These are phyloP conservation scores for Dichotomocladium elegans DNA, from an alignment of 371 early-diverging fungal species.

Conservation along the genomic window DNA sequence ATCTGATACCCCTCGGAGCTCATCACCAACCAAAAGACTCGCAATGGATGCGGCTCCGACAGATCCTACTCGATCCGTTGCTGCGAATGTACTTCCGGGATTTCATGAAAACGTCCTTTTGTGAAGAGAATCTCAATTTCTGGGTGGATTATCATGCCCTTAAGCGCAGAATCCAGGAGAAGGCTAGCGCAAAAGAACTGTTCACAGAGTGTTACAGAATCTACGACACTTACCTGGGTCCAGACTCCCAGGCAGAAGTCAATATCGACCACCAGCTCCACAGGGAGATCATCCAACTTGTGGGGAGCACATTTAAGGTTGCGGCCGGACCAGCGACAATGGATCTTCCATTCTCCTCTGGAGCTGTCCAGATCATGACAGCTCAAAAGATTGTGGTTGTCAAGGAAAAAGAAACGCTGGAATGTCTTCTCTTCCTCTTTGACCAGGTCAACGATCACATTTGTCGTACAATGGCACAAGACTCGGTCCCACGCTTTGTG, in stretches of 20 bases:
- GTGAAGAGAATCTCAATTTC: constrained; percentile 71
- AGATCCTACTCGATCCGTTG: constrained; percentile 51
- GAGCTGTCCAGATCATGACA: constrained; percentile 1
- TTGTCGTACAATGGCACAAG: constrained; percentile 70
- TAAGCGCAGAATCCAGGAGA: constrained; percentile 11
- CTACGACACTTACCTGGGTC: constrained; percentile 52
- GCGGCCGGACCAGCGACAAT: constrained; percentile 6
- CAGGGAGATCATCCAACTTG: constrained; percentile 33
- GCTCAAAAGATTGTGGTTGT: constrained; percentile 6
- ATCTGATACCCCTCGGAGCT: constrained; percentile 4
- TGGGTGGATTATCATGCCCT: constrained; percentile 52
- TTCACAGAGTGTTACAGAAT: constrained; percentile 49
- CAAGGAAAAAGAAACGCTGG: constrained; percentile 10
- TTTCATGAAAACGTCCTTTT: constrained; percentile 59
- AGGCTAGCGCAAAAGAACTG: constrained; percentile 20
- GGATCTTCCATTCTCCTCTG: constrained; percentile 13
- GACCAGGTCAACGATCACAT: constrained; percentile 65
- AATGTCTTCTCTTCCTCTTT: constrained; percentile 43
- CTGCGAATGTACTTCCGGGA: constrained; percentile 56
- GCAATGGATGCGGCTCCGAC: constrained; percentile 49
- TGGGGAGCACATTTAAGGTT: constrained; percentile 22
- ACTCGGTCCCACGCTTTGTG: constrained; percentile 73
- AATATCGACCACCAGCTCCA: constrained; percentile 51
- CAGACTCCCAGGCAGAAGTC: constrained; percentile 45
- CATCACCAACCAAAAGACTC: constrained; percentile 34